Conservation (phyloP, 768 basidiomycete species). For the Phylloporus rhodoxanthus region DNA sequence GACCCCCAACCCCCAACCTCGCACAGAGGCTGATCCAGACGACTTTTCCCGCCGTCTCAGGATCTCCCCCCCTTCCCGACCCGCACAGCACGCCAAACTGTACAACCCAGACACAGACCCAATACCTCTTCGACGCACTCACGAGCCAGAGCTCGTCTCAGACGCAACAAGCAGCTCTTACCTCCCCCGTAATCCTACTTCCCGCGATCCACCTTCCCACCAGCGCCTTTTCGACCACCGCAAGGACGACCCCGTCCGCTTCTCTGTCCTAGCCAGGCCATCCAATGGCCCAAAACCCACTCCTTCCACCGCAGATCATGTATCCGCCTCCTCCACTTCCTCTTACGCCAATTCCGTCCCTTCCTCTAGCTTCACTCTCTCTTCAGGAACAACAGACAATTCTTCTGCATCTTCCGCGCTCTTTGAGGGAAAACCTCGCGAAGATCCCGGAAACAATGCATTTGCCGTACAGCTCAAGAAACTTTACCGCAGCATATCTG, state of each 20-base stretch:
- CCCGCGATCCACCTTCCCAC: conserved; percentile 30
- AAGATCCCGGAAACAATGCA: conserved; percentile 56
- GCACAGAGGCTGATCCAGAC: conserved; percentile 56
- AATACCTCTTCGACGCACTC: conserved; percentile 51
- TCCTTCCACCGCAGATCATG: conserved; percentile 59
- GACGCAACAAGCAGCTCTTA: conserved; percentile 53
- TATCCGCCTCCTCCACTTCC: conserved; percentile 70
- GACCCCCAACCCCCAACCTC: conserved; percentile 21
- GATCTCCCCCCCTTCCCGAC: conserved; percentile 50
- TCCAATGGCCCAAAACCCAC: conserved; percentile 34
- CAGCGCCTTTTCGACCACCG: conserved; percentile 82
- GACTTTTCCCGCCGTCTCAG: conserved; percentile 69
- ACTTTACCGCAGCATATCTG: conserved; percentile 77
- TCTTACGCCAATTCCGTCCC: conserved; percentile 66
- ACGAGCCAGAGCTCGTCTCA: conserved; percentile 63
- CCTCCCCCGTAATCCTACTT: conserved; percentile 26
- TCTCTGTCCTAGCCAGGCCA: conserved; percentile 59
- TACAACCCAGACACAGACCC: conserved; percentile 72
- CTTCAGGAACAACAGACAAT: conserved; percentile 65
- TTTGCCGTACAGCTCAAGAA: conserved; percentile 73
- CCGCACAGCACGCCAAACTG: conserved; percentile 42
- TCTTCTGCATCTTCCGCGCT: conserved; percentile 69
- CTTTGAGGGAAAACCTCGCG: conserved; percentile 51
- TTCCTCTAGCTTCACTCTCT: conserved; percentile 68
- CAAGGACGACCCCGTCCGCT: conserved; percentile 87